Evolutionary conservation across 768 basidiomycete genomes (phyloP), one percentile per base, ranked within the genome.

Genomic region (Panaeolus papilionaceus): DNA sequence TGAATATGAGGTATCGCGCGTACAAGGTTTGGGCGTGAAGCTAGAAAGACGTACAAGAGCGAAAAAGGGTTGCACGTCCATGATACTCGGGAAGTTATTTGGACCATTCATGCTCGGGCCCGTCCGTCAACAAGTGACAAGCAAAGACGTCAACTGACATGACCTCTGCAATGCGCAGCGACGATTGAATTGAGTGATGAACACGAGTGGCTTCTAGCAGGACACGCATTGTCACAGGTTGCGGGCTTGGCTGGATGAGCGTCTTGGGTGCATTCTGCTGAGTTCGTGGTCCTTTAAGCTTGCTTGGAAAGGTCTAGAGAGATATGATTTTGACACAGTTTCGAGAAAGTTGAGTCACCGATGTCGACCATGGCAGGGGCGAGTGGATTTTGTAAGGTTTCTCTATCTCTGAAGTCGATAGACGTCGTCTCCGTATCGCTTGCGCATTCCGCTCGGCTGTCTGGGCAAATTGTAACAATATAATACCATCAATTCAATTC

Each of bases 401-500:
- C 33, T 33, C 33, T 23, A 58, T 58, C 28, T 9, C 33, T 5
- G 26, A 6, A 0, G 14, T 33, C 54, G 26, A 58, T 10, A 58
- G 8, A 26, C 7, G 42, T 44, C 42, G 14, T 44, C 42, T 9
- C 7, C 1, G 54, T 16, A 33, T 33, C 54, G 28, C 14, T 28
- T 58, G 54, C 28, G 54, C 14, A 16, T 58, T 58, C 20, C 10
- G 54, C 54, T 58, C 54, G 54, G 54, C 54, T 58, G 54, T 58
- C 54, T 58, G 54, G 54, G 54, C 54, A 58, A 16, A n/a, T 42
- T 37, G 54, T 58, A 33, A 58, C 28, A n/a, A 58, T 10, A 14
- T 6, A 37, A 51, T 28, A 58, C 33, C 54, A 58, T 58, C 54
- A 58, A 58, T 58, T 58, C 28, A 58, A 58, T 58, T 58, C 20